These are phyloP conservation scores for Lineolata rhizophorae DNA, from an alignment of 495 filamentous ascomycete species.

Conservation along the genomic window DNA sequence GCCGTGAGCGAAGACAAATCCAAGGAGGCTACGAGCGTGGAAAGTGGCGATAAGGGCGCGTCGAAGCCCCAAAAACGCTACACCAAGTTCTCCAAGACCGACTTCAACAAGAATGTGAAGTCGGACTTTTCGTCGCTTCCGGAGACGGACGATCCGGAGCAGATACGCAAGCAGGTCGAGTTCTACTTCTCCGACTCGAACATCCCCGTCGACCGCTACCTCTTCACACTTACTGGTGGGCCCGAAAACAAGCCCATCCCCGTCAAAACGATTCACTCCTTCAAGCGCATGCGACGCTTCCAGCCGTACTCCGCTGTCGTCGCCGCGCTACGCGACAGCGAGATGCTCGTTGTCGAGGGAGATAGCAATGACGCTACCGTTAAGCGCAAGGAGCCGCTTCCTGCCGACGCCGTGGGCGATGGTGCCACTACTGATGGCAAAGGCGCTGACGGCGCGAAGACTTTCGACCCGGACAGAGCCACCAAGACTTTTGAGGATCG, in stretches of 20 bases:
- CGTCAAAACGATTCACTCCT: slow-evolving; percentile 51
- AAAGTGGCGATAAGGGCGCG: too few species aligned
- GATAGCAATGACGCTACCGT: slow-evolving; percentile 32
- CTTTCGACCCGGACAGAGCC: neutral
- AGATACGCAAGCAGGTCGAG: slow-evolving; percentile 82
- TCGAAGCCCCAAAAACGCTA: too few species aligned
- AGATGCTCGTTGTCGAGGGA: slow-evolving; percentile 40
- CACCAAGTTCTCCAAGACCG: neutral
- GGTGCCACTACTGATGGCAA: too few species aligned
- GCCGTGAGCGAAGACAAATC: too few species aligned
- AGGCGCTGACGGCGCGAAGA: slow-evolving; percentile 18
- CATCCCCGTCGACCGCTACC: slow-evolving; percentile 65
- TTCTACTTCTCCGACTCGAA: slow-evolving; percentile 97
- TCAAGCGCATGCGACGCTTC: slow-evolving; percentile 90
- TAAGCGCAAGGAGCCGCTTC: slow-evolving; percentile 49
- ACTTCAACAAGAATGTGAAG: slow-evolving; percentile 3
- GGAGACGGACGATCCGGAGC: slow-evolving; percentile 45
- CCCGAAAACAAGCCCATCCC: slow-evolving; percentile 56
- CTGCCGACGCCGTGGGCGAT: slow-evolving; percentile 22
- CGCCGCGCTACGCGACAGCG: slow-evolving; percentile 54
- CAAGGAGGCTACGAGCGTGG: too few species aligned
- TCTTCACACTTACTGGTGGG: slow-evolving; percentile 55
- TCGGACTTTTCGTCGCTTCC: slow-evolving; percentile 31
- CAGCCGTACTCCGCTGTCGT: slow-evolving; percentile 62
- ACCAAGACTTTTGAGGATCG: slow-evolving; percentile 34